phyloP scores from a whole-genome alignment of 176 grass and related monocot species.

The Oryza longistaminata region DNA sequence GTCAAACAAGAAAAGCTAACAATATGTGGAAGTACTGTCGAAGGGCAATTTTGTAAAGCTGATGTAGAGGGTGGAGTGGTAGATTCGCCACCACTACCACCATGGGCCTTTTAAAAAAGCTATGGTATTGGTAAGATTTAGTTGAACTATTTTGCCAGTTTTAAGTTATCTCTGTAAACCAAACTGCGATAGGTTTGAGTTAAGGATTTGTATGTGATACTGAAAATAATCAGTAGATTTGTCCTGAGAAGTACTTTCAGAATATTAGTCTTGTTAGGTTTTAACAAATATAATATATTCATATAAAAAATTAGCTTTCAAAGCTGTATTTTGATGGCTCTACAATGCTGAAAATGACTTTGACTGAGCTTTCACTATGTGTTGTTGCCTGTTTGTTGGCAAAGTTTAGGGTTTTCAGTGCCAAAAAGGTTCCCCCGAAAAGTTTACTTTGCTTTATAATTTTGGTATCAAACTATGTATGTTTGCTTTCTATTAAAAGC shows the following conservation, averaged over 20 bases:
- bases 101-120: background rate
- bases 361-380: background rate
- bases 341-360: background rate
- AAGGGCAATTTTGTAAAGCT: too few species aligned
- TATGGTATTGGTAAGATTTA: background rate
- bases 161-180: too few species aligned
- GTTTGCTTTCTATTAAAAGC: too few species aligned
- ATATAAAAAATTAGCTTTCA: background rate
- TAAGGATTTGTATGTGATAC: too few species aligned
- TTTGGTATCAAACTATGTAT: too few species aligned
- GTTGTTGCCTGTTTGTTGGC: background rate
- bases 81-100: background rate
- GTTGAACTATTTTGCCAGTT: background rate
- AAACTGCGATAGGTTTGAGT: too few species aligned
- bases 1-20: background rate
- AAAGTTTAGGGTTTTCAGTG: too few species aligned
- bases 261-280: too few species aligned
- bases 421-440: too few species aligned
- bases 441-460: too few species aligned
- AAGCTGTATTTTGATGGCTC: background rate
- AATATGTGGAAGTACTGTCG: background rate
- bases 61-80: background rate
- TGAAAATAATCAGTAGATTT: too few species aligned
- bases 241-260: too few species aligned
- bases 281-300: background rate